Evolutionary conservation across 306 rosid species (phyloP).

Genomic region (Ceratonia siliqua): DNA sequence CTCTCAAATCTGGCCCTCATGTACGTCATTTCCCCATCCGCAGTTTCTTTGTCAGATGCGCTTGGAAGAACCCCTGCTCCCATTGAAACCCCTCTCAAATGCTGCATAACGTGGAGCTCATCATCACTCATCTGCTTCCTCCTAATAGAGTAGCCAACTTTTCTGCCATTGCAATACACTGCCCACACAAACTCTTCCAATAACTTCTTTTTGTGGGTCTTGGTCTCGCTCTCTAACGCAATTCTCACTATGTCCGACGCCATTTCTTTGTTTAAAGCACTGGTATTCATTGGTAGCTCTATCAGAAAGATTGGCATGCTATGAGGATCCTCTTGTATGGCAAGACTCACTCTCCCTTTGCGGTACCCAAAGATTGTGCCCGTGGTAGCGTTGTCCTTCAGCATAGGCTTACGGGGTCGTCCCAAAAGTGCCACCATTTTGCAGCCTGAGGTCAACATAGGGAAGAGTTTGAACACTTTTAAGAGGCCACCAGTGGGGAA

Average conservation of each 20-base stretch:
- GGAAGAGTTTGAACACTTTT: conserved; percentile 79
- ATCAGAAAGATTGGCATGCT: conserved; percentile 80
- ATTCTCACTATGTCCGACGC: conserved; percentile 74
- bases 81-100: conserved; percentile 90
- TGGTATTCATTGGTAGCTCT: conserved; percentile 79
- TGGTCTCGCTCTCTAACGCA: conserved; percentile 95
- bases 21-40: conserved; percentile 83
- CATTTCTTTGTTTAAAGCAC: conserved; percentile 83
- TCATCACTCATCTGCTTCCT: conserved; percentile 80
- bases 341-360: conserved; percentile 81
- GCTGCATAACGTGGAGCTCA: conserved; percentile 90
- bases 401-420: conserved; percentile 69
- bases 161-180: conserved; percentile 88
- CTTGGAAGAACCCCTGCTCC: conserved; percentile 91
- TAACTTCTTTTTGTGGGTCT: conserved; percentile 68
- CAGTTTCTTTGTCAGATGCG: conserved; percentile 47
- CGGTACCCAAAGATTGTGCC: conserved; percentile 89
- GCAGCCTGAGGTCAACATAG: conserved; percentile 91
- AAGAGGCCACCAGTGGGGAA: conserved; percentile 61
- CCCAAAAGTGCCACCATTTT: conserved; percentile 93
- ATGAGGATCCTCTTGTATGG: conserved; percentile 92
- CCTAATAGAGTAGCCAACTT: conserved; percentile 79
- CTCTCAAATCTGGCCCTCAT: conserved; percentile 87
- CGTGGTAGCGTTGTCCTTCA: conserved; percentile 82
- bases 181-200: conserved; percentile 91